phyloP scores from a whole-genome alignment of 441 rosid genomes.

The Pelargonium fulgidum region DNA sequence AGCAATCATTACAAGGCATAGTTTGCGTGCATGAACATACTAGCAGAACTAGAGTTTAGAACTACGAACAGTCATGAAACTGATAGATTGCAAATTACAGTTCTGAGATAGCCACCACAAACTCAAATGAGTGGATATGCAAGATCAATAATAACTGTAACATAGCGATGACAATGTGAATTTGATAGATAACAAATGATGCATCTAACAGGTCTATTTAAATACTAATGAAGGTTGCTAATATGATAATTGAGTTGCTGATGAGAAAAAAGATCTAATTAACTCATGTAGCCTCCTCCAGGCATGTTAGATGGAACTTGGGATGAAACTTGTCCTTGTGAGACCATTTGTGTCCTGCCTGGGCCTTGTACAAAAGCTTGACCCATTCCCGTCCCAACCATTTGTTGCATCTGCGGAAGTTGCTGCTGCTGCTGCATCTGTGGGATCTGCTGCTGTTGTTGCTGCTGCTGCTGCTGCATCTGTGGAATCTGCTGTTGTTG shows the following conservation, averaged over 20 bases:
- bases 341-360: constrained; percentile 44
- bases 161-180: background rate
- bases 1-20: background rate
- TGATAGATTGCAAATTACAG: background rate
- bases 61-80: background rate
- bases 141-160: background rate
- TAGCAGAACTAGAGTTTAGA: no score
- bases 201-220: constrained; percentile 1
- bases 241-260: background rate
- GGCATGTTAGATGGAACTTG: constrained; percentile 67
- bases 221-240: background rate
- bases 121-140: background rate
- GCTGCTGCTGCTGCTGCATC: constrained; percentile 7
- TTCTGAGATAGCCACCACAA: background rate
- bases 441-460: constrained; percentile 12
- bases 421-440: constrained; percentile 21
- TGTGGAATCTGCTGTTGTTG: constrained; percentile 13
- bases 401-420: constrained; percentile 53
- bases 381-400: constrained; percentile 74
- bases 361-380: constrained; percentile 72
- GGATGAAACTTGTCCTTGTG: constrained; percentile 61
- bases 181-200: background rate
- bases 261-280: constrained; percentile 11
- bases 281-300: constrained; percentile 66
- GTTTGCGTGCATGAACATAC: background rate